Evolutionary conservation across 805 yeast genomes (phyloP).

Genomic region (Starmerella gropengiesseri): DNA sequence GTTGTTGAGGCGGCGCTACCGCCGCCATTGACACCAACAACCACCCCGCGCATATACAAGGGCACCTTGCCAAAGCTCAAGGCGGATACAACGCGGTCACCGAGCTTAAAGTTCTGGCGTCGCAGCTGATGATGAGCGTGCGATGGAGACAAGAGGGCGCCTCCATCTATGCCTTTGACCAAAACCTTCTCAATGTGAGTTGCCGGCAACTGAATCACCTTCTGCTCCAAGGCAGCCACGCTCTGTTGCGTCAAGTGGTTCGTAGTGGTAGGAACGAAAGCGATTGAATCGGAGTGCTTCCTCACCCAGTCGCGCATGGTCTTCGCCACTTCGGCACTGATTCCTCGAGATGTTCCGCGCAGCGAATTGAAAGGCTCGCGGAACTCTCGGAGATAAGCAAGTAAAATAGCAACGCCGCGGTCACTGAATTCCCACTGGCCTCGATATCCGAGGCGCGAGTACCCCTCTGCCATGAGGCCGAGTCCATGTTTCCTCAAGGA

Average conservation of each 20-base stretch:
- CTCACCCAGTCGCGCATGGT: constrained; percentile 38
- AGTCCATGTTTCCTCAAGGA: constrained; percentile 72
- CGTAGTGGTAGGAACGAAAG: constrained; percentile 61
- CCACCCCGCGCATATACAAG: constrained; percentile 77
- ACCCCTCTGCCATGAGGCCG: constrained; percentile 79
- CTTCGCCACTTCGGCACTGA: constrained; percentile 26
- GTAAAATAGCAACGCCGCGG: constrained; percentile 55
- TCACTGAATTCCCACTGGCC: constrained; percentile 74
- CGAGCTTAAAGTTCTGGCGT: constrained; percentile 67
- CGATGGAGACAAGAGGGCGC: constrained; percentile 67
- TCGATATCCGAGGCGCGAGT: constrained; percentile 50
- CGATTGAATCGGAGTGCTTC: constrained; percentile 35
- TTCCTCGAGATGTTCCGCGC: neutral
- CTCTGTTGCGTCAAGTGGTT: constrained; percentile 63
- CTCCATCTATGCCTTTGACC: constrained; percentile 71
- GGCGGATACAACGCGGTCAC: constrained; percentile 81
- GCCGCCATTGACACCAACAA: constrained; percentile 48
- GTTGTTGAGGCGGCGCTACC: constrained; percentile 34
- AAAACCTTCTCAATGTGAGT: constrained; percentile 36
- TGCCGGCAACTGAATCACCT: constrained; percentile 24
- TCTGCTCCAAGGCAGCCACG: constrained; percentile 53
- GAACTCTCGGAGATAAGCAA: constrained; percentile 50
- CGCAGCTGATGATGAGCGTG: constrained; percentile 61
- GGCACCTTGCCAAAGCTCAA: constrained; percentile 86
- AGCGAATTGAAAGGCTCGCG: constrained; percentile 32